Evolutionary conservation across 306 rosid genomes (phyloP), one percentile per base, ranked within the genome.

Genomic region (Castanopsis chinensis): DNA sequence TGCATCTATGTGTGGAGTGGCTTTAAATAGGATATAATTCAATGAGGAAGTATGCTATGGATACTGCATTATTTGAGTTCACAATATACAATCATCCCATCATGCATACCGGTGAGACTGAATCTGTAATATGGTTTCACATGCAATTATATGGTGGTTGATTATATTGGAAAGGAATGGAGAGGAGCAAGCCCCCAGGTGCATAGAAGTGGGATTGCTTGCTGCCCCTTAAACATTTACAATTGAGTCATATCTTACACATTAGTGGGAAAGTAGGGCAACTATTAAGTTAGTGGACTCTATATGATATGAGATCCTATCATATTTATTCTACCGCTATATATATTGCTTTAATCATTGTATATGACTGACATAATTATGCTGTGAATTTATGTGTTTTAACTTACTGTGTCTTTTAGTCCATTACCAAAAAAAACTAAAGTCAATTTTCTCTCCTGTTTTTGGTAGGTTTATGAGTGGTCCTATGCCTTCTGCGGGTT

Each of bases 401-500:
- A 35, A 19, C 27, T 67, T 33, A 33, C 25, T 1, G 17, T 33
- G 72, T 35, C 35, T 3, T 19, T 35, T 18, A 49, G 53, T 49
- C 17, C 53, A 10, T 49, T 49, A 37, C 45, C 11, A 49, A 58
- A 25, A 8, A 58, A n/a, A 23, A 51, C 5, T 25, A 4, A 17
- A 71, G 5, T 25, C 5, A 43, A 11, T n/a, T 35, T 3, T 9
- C 49, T 25, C 6, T 67, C 55, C 23, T 15, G 19, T 12, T 69
- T 49, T 75, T 21, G 14, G 41, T 45, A n/a, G 18, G 45, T 10
- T 49, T 43, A 15, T 73, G 61, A 82, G 43, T 83, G 79, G 12
- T 37, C 59, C 53, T 59, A 35, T 77, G 79, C 69, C 25, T 49
- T 80, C 35, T 83, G 83, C 91, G 93, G 99, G 99, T 96, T 74